Evolutionary conservation across 2,329 filamentous ascomycete species (phyloP), one percentile per base, ranked within the genome.

Genomic region (Colletotrichum sp.): DNA sequence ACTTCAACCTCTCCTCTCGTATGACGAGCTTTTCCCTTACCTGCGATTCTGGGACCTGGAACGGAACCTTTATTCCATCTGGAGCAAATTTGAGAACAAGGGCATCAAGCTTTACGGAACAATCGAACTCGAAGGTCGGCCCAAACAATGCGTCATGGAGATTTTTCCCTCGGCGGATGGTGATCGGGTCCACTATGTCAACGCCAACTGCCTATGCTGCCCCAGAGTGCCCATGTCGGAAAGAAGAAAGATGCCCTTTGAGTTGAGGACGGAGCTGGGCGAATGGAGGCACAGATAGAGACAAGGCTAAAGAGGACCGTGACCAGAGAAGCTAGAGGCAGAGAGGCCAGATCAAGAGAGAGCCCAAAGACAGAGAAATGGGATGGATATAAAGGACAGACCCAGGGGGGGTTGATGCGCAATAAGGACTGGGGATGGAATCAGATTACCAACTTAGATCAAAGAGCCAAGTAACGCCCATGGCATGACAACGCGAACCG

Each of bases 221-320:
- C 44, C 44, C 2, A 13, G 2, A 21, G 1, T 0, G n/a, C 44
- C n/a, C n/a, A 49, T 2, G 1, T 49, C 44, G 44, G n/a, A n/a
- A 3, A 21, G 44, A 49, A 49, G 44, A 49, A 49, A 1, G 44
- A 3, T 49, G 44, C 5, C 18, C 3, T 6, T 1, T 3, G 0
- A 49, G 44, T 0, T n/a, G 9, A 49, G 18, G 39, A 18, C 3
- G 39, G 5, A 44, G 18, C 16, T 44, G 39, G 1, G 8, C 18
- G n/a, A 3, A 8, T 44, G 10, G 39, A 44, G 18, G 18, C 36
- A 5, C 8, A 18, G 36, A 18, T 8, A 44, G 5, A 44, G 2
- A 18, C 39, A 49, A 6, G 18, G 18, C 18, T 3, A 49, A 3
- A 12, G 39, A 12, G 39, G 0, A n/a, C 0, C 39, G 6, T 3